Evolutionary conservation across 2,329 filamentous ascomycete genomes (phyloP), one percentile per base, ranked within the genome.

Genomic region (Magnaporthiopsis poae): DNA sequence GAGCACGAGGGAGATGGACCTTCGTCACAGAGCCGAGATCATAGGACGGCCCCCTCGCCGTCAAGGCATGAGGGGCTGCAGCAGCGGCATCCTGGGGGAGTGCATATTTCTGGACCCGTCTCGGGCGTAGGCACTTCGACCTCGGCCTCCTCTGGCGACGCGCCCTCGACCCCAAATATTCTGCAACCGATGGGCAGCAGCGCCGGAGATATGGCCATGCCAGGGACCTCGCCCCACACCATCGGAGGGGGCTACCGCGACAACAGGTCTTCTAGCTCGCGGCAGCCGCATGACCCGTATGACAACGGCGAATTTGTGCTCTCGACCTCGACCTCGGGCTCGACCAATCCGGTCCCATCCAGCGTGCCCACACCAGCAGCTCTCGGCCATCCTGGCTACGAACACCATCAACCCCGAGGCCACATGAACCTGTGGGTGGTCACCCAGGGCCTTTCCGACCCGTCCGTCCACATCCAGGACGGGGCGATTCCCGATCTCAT

Each of bases 1-100:
- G 80, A 82, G 66, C 77, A 79, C 66, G 80, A 81, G 70, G 77
- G 76, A 62, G 79, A 81, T 65, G 77, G 75, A 64, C 72, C 74
- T 27, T 78, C 73, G 11, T 73, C 69, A 35, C 70, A 70, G 29
- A 25, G 59, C 21, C 68, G 71, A 11, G 72, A 70, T 61, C 68
- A 68, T 7, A 74, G 74, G 25, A 73, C 71, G 13, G 68, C 70
- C 13, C 74, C 76, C 56, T 69, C 70, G 36, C 67, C 69, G 27
- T 70, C 72, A 5, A 60, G 68, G 9, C 71, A 72, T 11, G 72
- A 71, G 46, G 66, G 25, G 18, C 2, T 21, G 15, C 39, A 15
- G 35, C 35, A 36, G 35, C 35, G 12, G 35, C 35, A 36, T 21
- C 39, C 15, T 52, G 39, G 39, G 2, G 15, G 18, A 18, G 15